Conservation (phyloP, 768 basidiomycete genomes). For the Neoboletus magnificus region DNA sequence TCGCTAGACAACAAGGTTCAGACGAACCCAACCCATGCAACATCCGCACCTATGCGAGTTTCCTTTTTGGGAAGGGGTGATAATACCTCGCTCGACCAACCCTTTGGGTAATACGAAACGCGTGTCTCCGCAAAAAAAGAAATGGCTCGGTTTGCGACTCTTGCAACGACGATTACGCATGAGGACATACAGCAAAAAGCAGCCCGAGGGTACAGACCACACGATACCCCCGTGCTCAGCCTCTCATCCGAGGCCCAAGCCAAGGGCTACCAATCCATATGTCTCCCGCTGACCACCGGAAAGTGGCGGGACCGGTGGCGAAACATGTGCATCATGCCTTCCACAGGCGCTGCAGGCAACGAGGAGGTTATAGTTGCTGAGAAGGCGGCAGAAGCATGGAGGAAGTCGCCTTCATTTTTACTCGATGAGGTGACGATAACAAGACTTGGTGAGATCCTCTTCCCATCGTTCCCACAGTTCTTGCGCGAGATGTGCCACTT, state of each 20-base stretch:
- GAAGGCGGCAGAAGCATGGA: conserved; percentile 80
- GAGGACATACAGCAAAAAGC: conserved; percentile 40
- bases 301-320: conserved; percentile 88
- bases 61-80: conserved; percentile 19
- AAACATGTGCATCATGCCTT: conserved; percentile 76
- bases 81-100: neutral
- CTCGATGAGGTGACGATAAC: conserved; percentile 88
- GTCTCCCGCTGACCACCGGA: conserved; percentile 84
- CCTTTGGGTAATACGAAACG: conserved; percentile 3
- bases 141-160: conserved; percentile 29
- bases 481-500: conserved; percentile 13
- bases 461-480: conserved; percentile 11
- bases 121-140: conserved; percentile 12
- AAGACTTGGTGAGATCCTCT: conserved; percentile 53
- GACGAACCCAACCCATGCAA: conserved; percentile 11
- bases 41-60: conserved; percentile 13
- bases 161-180: conserved; percentile 27
- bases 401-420: conserved; percentile 73
- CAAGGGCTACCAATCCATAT: conserved; percentile 73
- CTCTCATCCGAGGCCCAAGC: conserved; percentile 49
- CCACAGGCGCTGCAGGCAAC: conserved; percentile 34
- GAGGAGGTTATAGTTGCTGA: conserved; percentile 47
- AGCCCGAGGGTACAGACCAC: conserved; percentile 18
- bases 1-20: neutral
- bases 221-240: conserved; percentile 48